Conservation (phyloP, 495 filamentous ascomycete genomes). For the Neohortaea acidophila region DNA sequence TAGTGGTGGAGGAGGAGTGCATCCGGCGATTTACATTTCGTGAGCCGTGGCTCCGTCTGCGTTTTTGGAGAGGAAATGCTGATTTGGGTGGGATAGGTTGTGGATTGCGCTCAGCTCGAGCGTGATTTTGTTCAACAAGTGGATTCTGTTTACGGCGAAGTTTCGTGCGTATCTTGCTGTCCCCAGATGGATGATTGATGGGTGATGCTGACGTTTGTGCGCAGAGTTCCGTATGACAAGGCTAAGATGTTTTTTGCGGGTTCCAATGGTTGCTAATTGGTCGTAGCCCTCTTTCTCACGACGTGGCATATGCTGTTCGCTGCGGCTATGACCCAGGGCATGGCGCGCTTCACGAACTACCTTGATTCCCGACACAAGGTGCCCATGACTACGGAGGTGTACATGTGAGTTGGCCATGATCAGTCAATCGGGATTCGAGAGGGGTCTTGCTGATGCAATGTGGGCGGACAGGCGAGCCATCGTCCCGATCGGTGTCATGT, state of each 20-base stretch:
- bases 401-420: background rate
- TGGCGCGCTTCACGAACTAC: slow-evolving; percentile 65
- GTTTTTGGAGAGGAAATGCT: background rate
- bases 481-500: slow-evolving; percentile 80
- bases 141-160: slow-evolving; percentile 63
- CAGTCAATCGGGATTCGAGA: background rate
- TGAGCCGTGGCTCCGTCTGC: slow-evolving; percentile 29
- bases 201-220: slow-evolving; percentile 9
- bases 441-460: background rate
- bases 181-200: no score
- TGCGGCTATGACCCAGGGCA: slow-evolving; percentile 71
- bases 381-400: slow-evolving; percentile 59
- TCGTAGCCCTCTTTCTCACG: slow-evolving; percentile 59
- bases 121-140: slow-evolving; percentile 97
- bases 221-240: slow-evolving; percentile 25
- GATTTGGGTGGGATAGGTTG: slow-evolving; percentile 34
- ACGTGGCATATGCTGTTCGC: slow-evolving; percentile 85
- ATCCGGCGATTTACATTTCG: slow-evolving; percentile 76
- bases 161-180: slow-evolving; percentile 90
- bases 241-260: background rate
- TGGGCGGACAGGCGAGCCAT: slow-evolving; percentile 81
- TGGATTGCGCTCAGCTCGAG: slow-evolving; percentile 87
- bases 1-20: slow-evolving; percentile 30
- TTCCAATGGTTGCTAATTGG: slow-evolving; percentile 18
- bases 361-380: slow-evolving; percentile 79